phyloP scores from a whole-genome alignment of 352 stramenopile genomes.

The Phytophthora chlamydospora region DNA sequence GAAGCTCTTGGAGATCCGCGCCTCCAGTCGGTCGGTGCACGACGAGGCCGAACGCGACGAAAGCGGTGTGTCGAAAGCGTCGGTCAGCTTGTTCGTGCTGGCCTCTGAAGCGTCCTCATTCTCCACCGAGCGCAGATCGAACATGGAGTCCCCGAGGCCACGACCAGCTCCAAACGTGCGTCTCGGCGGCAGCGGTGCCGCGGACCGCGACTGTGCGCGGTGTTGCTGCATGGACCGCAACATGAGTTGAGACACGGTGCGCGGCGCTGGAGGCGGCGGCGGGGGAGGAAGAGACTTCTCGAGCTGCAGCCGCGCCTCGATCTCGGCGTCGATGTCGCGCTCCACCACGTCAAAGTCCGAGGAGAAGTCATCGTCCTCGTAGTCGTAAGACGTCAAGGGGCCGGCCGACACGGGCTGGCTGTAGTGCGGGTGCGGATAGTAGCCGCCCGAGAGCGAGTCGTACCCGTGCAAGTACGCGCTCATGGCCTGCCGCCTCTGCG shows the following conservation, averaged over 20 bases:
- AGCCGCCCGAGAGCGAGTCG: constrained; percentile 12
- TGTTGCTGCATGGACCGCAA: constrained; percentile 56
- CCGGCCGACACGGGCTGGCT: constrained; percentile 13
- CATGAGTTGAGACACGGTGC: constrained; percentile 72
- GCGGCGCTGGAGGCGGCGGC: constrained; percentile 9
- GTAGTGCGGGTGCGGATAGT: constrained; percentile 22
- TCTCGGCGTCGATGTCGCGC: constrained; percentile 76
- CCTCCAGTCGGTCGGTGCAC: constrained; percentile 64
- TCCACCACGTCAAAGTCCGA: constrained; percentile 71
- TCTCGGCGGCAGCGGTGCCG: constrained; percentile 10
- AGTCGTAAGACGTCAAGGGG: constrained; percentile 25
- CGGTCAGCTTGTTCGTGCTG: constrained; percentile 16
- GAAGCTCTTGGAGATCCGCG: constrained; percentile 68
- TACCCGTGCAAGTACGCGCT: constrained; percentile 32
- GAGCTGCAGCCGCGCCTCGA: constrained; percentile 57
- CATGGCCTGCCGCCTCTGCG: constrained; percentile 12
- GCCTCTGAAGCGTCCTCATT: constrained; percentile 10
- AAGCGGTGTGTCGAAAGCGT: constrained; percentile 30
- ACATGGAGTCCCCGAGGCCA: constrained; percentile 8
- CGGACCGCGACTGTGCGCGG: constrained; percentile 27
- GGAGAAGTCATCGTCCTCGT: constrained; percentile 42
- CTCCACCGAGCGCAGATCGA: constrained; percentile 20
- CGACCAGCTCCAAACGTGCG: constrained; percentile 1
- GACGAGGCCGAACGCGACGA: constrained; percentile 39
- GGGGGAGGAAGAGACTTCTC: neutral